These are phyloP conservation scores for Allomyces macrogynus DNA, from an alignment of 192 early-diverging fungal species.

Conservation along the genomic window DNA sequence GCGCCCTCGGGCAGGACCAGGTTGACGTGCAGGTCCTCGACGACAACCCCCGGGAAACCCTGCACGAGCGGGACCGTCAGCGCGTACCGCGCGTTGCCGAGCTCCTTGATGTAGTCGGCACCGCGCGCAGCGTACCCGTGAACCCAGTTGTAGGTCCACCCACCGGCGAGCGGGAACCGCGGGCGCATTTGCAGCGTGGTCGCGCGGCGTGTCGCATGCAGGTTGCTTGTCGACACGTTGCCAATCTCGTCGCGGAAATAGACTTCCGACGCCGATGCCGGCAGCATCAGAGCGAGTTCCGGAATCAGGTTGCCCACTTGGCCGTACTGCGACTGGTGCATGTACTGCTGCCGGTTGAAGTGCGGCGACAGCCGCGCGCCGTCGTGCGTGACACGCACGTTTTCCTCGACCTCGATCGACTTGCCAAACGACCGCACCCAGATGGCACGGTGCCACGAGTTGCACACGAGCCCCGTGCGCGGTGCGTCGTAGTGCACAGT, in stretches of 20 bases:
- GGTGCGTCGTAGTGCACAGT: constrained; percentile 45
- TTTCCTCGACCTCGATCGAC: constrained; percentile 66
- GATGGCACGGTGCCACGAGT: constrained; percentile 40
- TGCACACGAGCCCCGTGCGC: constrained; percentile 33
- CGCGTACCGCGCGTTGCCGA: constrained; percentile 21
- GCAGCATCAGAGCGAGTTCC: constrained; percentile 35
- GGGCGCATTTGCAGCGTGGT: constrained; percentile 54
- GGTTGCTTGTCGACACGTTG: constrained; percentile 81
- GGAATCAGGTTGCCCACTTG: constrained; percentile 26
- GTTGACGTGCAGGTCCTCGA: constrained; percentile 41
- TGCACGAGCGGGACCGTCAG: constrained; percentile 54
- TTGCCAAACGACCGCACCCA: constrained; percentile 69
- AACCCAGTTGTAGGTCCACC: constrained; percentile 95
- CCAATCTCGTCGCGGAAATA: constrained; percentile 85
- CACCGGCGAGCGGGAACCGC: constrained; percentile 83
- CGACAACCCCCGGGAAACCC: constrained; percentile 34
- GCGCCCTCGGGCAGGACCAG: constrained; percentile 86
- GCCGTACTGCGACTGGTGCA: constrained; percentile 20
- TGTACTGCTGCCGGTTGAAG: constrained; percentile 52
- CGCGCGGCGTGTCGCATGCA: constrained; percentile 16
- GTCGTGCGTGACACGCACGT: constrained; percentile 39
- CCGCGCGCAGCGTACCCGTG: constrained; percentile 74
- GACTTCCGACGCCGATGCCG: constrained; percentile 43
- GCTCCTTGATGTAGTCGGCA: constrained; percentile 29
- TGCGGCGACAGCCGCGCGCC: constrained; percentile 44